Evolutionary conservation across 2,329 filamentous ascomycete species (phyloP), one percentile per base, ranked within the genome.

Genomic region (Orbilia javanica): DNA sequence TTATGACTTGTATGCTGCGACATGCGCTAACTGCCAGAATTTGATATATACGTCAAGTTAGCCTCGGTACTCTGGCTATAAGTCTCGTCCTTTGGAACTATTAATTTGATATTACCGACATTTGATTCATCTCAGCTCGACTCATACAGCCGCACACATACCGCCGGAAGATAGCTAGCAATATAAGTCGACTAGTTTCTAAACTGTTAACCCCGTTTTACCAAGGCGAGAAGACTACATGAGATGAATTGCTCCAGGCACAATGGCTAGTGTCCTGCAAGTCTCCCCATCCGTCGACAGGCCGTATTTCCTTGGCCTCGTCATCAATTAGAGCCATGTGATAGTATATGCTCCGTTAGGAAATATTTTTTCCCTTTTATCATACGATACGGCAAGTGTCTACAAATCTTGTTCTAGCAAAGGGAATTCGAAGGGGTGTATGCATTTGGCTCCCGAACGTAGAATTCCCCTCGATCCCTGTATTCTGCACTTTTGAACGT

Each of bases 231-330:
- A 42, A 60, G 15, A 60, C 55, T 5, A 27, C 18, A 60, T 27
- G 34, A 31, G 55, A 60, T 20, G 55, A 60, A 60, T 42, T 27
- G 13, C 31, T 18, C 13, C n/a, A n/a, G n/a, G n/a, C n/a, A n/a
- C n/a, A n/a, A n/a, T n/a, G n/a, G n/a, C n/a, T 42, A 27, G 55
- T 42, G 7, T 36, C 36, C 48, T 68, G 65, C 65, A 46, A 39
- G 50, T 48, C 8, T 39, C 65, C 65, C 25, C 20, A 68, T 68
- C 27, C 53, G 65, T 68, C 65, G 31, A 68, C 29, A 15, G 22
- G 65, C 48, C 31, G 48, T 29, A 44, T 39, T 53, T 67, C 48
- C 65, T 68, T 68, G 50, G 65, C 36, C 29, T 68, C 65, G 65
- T 68, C 65, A 68, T 68, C 11, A 34, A 50, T 46, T 27, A 7